Base-by-base conservation (phyloP, 441 rosid species). In the California macrophylla region DNA sequence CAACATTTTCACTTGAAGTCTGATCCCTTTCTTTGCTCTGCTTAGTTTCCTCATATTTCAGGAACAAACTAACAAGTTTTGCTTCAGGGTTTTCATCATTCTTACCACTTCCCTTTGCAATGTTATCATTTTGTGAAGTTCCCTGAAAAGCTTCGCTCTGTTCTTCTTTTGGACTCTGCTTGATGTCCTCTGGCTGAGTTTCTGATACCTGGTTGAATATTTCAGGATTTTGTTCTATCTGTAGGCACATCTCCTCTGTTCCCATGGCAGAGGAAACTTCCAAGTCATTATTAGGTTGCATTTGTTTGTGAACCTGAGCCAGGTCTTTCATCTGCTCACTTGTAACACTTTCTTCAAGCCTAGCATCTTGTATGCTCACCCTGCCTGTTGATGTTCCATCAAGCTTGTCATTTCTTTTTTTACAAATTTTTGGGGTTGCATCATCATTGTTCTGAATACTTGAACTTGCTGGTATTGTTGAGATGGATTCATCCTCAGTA, bases 401-500 rank as follows among this genome's bases (percentile, higher is more conserved):
- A 56, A 58, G 74, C 70, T 72, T 69, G 34, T 74, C 70, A 28
- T 70, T 71, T 6, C 38, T 56, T 32, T 45, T 45, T 9, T 74
- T 69, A 8, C 61, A 56, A 62, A 70, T 52, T 66, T 72, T 65
- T 28, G 56, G n/a, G 30, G 1, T 69, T 63, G 72, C 76, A 69
- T 50, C 67, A 36, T 60, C 70, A 24, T 42, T 71, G 32, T 64
- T 82, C 68, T 77, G 74, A 69, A 34, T 68, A 54, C 65, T 77
- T 64, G 58, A 29, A 73, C 56, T 66, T 74, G 65, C 71, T 70
- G 56, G 74, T 63, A 50, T 38, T 1, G 26, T 60, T 18, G 72
- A 58, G 68, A 67, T 26, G 56, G 61, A 67, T 6, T 28, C 45
- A 32, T 73, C 76, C 71, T 47, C 73, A 18, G 24, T 32, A 21